Percentiles rank a stretch among this genome's conserved stretches.
Conservation (phyloP, 345 rosid genomes). For the Pugionium cornutum region DNA sequence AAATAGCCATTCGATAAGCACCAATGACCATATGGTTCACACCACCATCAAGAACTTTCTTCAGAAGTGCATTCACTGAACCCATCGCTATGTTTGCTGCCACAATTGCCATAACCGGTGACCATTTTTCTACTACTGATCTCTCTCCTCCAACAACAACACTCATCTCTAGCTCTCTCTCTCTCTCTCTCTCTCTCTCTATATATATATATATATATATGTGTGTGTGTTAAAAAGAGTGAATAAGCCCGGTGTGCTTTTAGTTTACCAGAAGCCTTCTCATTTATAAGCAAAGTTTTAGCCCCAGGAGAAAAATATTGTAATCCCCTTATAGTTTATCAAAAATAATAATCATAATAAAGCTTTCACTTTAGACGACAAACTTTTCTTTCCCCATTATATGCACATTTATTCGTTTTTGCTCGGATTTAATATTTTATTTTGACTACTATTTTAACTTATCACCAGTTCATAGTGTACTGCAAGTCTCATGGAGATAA, state of each 20-base stretch:
- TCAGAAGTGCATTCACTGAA: constrained; percentile 58
- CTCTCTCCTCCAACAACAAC: not conserved
- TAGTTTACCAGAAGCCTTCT: constrained; percentile 7
- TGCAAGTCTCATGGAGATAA: too few relatives aligned
- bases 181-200: not conserved
- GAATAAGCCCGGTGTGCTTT: not conserved
- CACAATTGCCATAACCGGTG: constrained; percentile 51
- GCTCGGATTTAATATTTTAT: too few relatives aligned
- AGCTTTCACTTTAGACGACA: too few relatives aligned
- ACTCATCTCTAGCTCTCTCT: constrained; percentile 19
- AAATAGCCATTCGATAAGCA: constrained; percentile 58
- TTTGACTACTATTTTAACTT: too few relatives aligned
- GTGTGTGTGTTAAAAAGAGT: constrained; percentile 18
- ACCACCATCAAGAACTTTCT: constrained; percentile 58
- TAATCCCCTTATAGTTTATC: too few relatives aligned
- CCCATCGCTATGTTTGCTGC: constrained; percentile 51
- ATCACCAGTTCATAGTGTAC: too few relatives aligned
- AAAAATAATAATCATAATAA: not conserved
- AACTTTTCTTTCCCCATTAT: too few relatives aligned
- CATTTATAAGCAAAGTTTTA: constrained; percentile 12
- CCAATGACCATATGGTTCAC: constrained; percentile 53
- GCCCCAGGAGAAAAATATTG: not conserved
- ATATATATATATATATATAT: too few relatives aligned
- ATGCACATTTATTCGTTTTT: too few relatives aligned
- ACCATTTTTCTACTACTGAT: constrained; percentile 36